Evolutionary conservation across 768 basidiomycete genomes (phyloP).

Genomic region (Lactifluus echinatus): DNA sequence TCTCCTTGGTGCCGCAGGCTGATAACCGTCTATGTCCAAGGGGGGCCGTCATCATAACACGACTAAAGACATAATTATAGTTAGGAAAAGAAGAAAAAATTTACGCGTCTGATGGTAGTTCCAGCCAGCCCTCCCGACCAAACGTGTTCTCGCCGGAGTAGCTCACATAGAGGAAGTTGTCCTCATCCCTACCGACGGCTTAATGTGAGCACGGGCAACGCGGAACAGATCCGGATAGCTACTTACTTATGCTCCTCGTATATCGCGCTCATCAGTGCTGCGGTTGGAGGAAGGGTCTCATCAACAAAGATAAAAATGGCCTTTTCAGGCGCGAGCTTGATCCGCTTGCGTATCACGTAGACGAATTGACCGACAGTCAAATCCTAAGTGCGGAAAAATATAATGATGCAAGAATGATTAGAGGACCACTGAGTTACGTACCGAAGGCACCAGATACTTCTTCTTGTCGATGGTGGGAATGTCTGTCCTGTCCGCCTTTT

Average conservation of each 20-base stretch:
- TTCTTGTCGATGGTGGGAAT: conserved; percentile 99
- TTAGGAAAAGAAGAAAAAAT: background rate
- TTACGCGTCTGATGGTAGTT: conserved; percentile 19
- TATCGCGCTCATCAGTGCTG: conserved; percentile 96
- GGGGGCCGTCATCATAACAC: conserved; percentile 7
- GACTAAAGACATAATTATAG: conserved; percentile 16
- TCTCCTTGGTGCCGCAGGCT: background rate
- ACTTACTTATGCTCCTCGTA: conserved; percentile 98
- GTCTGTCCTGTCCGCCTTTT: conserved; percentile 97
- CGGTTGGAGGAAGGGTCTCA: conserved; percentile 96
- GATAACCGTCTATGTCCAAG: conserved; percentile 12
- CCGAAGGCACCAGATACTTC: conserved; percentile 98
- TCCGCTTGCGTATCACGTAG: conserved; percentile 98
- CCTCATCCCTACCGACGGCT: conserved; percentile 75
- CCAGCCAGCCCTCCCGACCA: conserved; percentile 33
- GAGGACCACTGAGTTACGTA: conserved; percentile 33
- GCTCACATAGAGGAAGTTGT: conserved; percentile 97
- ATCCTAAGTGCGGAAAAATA: conserved; percentile 45
- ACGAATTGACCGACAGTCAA: conserved; percentile 98
- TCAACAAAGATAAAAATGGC: conserved; percentile 99
- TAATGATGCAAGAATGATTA: conserved; percentile 1
- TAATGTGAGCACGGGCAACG: background rate
- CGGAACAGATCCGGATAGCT: background rate
- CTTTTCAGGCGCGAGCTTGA: conserved; percentile 99
- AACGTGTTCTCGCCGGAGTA: conserved; percentile 99